These are phyloP conservation scores for Tubosaeta sp. DNA, from an alignment of 768 basidiomycete species.

Conservation along the genomic window DNA sequence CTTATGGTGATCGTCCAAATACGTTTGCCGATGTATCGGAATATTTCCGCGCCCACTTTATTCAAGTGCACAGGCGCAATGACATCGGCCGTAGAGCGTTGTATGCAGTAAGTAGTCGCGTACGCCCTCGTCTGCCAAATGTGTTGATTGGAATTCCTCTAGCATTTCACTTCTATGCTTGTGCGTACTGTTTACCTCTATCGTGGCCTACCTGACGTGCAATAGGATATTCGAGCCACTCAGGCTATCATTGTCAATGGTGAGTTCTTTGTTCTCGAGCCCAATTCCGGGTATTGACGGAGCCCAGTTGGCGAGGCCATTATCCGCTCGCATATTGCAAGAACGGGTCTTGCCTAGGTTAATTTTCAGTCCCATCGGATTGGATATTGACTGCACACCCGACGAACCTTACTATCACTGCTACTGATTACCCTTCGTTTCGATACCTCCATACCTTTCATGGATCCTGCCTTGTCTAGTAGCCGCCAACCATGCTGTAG, in stretches of 20 bases:
- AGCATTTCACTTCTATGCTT: conserved; percentile 74
- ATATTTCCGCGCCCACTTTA: conserved; percentile 84
- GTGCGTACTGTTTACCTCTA: conserved; percentile 32
- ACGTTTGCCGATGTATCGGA: conserved; percentile 65
- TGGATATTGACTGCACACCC: conserved; percentile 11
- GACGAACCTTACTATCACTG: conserved; percentile 17
- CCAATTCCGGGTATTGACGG: conserved; percentile 2
- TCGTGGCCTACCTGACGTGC: background rate
- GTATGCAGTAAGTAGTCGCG: conserved; percentile 51
- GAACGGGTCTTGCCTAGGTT: conserved; percentile 40
- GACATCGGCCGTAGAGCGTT: conserved; percentile 56
- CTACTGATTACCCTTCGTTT: conserved; percentile 25
- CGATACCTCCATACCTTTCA: conserved; percentile 19
- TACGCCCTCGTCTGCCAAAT: background rate
- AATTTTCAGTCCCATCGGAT: conserved; percentile 1
- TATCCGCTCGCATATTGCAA: conserved; percentile 59
- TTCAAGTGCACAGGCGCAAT: conserved; percentile 66
- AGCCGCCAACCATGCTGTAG: conserved; percentile 22
- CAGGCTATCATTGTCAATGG: conserved; percentile 63
- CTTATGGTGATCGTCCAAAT: conserved; percentile 70
- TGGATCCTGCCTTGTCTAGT: conserved; percentile 21
- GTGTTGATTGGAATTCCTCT: conserved; percentile 7
- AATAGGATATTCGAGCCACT: conserved; percentile 62
- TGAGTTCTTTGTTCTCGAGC: conserved; percentile 25
- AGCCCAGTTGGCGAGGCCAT: conserved; percentile 59